Conservation (phyloP, 75 land plant species). For the Picea sitchensis region DNA sequence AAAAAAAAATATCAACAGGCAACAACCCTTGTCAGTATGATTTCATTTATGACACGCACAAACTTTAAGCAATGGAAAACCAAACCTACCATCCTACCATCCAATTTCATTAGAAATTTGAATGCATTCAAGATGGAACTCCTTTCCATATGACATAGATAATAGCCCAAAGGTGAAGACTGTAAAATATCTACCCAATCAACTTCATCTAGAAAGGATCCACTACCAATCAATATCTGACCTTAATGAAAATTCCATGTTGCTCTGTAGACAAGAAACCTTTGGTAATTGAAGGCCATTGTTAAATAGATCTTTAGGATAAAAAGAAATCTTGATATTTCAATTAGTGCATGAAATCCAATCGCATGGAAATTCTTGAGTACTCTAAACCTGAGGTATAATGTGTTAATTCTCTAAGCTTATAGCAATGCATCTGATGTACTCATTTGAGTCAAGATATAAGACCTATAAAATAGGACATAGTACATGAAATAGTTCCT, state of each 20-base stretch:
- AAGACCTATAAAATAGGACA: not conserved
- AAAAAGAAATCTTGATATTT: not conserved
- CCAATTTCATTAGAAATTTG: not conserved
- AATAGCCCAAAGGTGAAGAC: not conserved
- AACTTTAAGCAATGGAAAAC: not conserved
- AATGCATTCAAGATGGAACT: not conserved
- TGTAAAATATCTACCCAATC: not conserved
- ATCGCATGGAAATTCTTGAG: not conserved
- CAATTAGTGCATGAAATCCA: not conserved
- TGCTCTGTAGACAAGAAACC: not conserved
- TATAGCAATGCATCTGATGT: not conserved
- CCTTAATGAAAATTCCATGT: not conserved
- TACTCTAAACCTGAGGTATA: not conserved
- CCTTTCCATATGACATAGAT: not conserved
- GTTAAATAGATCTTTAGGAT: not conserved
- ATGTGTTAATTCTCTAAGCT: not conserved
- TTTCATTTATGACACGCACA: not conserved
- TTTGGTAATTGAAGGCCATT: not conserved
- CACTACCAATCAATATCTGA: not conserved
- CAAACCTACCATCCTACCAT: not conserved
- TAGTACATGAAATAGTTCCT: not conserved
- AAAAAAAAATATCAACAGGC: not conserved
- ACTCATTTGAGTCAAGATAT: not conserved
- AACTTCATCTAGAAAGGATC: not conserved
- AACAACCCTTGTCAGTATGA: constrained; percentile 5